Evolutionary conservation across 75 land plant genomes (phyloP), one percentile per base, ranked within the genome.

Genomic region (Larix kaempferi): DNA sequence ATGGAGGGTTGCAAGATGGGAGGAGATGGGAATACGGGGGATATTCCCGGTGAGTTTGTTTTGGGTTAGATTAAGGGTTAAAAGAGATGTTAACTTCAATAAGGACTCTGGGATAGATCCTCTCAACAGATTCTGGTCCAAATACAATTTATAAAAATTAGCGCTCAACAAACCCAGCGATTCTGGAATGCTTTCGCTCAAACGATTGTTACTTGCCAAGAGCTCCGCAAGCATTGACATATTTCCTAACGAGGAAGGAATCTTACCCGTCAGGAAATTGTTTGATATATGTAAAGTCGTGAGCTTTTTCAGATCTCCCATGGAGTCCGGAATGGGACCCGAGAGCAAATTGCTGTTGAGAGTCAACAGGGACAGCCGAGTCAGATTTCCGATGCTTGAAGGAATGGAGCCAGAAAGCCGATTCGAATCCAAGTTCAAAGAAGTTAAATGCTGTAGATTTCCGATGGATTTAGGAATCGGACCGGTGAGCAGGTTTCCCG

Each of bases 51-150:
- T 29, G 35, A 89, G 76, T 13, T 5, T 0, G 77, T 89, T 89
- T 59, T 74, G 33, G 3, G 89, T 82, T 15, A 89, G 83, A 74
- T 86, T 86, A 13, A 89, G 71, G 19, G 80, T 79, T 49, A 67
- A 77, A 13, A 80, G 62, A 2, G 81, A 23, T 19, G 29, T 71
- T 76, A 82, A 77, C 0, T 74, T 79, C 2, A 75, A 82, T 23
- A 88, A 79, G 29, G 79, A 82, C 2, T 56, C 73, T 0, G 89
- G 89, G 72, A 84, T 82, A 33, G 33, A 3, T 11, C 89, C 87
- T 14, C 73, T 39, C 17, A 88, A 72, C 0, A 59, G 14, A 44
- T 88, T 88, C 64, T 74, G 56, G 59, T 83, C 84, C 29, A 88
- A 71, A 52, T 75, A 76, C 44, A 86, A 78, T 22, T 58, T 80